Percentiles rank a stretch among this genome's conserved stretches.
Evolutionary conservation across 2,329 filamentous ascomycete genomes (phyloP).

Genomic region (Ceratocystis variospora): DNA sequence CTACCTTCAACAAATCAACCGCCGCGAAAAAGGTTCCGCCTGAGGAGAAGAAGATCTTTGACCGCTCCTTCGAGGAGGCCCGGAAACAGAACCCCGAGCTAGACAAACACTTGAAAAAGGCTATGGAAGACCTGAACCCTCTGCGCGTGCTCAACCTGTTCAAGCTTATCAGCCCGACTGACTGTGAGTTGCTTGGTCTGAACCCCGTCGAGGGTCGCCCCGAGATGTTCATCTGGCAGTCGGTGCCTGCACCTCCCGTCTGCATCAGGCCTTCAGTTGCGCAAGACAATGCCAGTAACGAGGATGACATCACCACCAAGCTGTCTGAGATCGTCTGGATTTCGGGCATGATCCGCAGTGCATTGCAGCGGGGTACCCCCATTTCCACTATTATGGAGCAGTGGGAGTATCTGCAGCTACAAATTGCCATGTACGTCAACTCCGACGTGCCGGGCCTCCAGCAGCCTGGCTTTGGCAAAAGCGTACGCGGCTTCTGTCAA

Average conservation of each 20-base stretch:
- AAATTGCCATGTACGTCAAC: slow-evolving; percentile 96
- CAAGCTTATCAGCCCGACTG: slow-evolving; percentile 67
- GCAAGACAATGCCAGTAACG: slow-evolving; percentile 84
- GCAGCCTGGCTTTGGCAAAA: slow-evolving; percentile 73
- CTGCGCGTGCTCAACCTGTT: slow-evolving; percentile 81
- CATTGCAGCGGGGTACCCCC: slow-evolving; percentile 67
- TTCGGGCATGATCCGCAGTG: slow-evolving; percentile 72
- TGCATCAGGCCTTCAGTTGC: slow-evolving; percentile 88
- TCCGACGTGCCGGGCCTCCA: slow-evolving; percentile 89
- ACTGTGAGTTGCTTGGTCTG: slow-evolving; percentile 84
- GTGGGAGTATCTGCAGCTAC: slow-evolving; percentile 92
- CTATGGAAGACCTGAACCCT: slow-evolving; percentile 87
- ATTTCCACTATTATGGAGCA: slow-evolving; percentile 91
- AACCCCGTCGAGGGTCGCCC: slow-evolving; percentile 76
- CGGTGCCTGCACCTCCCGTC: slow-evolving; percentile 82
- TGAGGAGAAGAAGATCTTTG: slow-evolving; percentile 67
- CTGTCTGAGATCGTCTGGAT: slow-evolving; percentile 93
- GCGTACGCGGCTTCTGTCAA: slow-evolving; percentile 87
- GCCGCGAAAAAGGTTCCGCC: slow-evolving; percentile 74
- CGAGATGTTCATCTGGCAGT: slow-evolving; percentile 97
- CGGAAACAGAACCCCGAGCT: slow-evolving; percentile 66
- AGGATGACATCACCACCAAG: slow-evolving; percentile 93
- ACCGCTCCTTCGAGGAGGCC: slow-evolving; percentile 69
- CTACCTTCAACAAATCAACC: slow-evolving; percentile 75
- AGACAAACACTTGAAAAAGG: slow-evolving; percentile 82